These are phyloP conservation scores for Tympanopsis confertula DNA, from an alignment of 2,329 filamentous ascomycete genomes.

Conservation along the genomic window DNA sequence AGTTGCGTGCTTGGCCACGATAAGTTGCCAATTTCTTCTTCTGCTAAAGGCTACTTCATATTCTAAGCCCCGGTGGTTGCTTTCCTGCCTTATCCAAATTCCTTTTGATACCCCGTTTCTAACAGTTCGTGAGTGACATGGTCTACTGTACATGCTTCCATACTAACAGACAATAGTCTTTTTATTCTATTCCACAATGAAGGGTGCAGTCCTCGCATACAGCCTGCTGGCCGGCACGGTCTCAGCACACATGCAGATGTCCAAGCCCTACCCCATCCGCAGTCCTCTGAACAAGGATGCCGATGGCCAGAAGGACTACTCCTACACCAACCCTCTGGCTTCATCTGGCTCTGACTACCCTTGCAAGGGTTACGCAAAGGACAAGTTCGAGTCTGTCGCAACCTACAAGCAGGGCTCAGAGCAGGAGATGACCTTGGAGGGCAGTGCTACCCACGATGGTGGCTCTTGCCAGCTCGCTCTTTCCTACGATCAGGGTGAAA, in stretches of 20 bases:
- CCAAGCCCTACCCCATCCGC: conserved; percentile 37
- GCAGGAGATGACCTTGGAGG: conserved; percentile 35
- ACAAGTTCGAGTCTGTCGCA: conserved; percentile 25
- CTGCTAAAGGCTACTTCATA: no score
- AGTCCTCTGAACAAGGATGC: conserved; percentile 33
- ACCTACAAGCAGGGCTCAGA: conserved; percentile 33
- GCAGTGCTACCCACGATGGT: conserved; percentile 33
- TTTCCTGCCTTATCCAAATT: no score
- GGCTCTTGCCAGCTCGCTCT: conserved; percentile 45
- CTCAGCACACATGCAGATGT: conserved; percentile 41
- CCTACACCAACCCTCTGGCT: conserved; percentile 37
- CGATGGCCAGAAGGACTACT: conserved; percentile 33
- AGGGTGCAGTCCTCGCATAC: conserved; percentile 14
- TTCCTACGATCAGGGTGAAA: conserved; percentile 39
- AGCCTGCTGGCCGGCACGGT: conserved; percentile 18
- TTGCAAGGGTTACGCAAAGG: conserved; percentile 43
- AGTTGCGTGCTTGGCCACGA: no score
- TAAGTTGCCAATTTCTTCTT: no score
- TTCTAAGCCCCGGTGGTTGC: no score
- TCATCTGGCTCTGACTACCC: conserved; percentile 39
- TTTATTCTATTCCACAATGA: conserved; percentile 13
- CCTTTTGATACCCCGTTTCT: no score
- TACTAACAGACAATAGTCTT: no score
- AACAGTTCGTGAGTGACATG: no score
- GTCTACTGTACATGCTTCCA: no score